A percentile compares a stretch with the other conserved stretches of the same genome.
These are phyloP conservation scores for Vigna reflexopilosa DNA, from an alignment of 306 rosid genomes.

Conservation along the genomic window DNA sequence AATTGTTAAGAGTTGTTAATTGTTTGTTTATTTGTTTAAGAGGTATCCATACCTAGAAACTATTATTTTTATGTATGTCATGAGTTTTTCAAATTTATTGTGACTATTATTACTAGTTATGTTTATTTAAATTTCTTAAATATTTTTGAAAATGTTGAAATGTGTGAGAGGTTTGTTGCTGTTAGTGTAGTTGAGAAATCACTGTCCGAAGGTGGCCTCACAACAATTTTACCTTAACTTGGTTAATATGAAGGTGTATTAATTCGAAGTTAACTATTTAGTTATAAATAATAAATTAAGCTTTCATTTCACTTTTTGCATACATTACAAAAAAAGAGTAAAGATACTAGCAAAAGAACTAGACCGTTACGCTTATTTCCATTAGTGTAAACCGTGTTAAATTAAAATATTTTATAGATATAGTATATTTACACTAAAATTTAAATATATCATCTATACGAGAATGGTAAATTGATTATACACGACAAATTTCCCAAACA, in stretches of 20 bases:
- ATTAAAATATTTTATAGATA: background rate
- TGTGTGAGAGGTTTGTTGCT: background rate
- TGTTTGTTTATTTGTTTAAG: no score
- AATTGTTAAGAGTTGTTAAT: no score
- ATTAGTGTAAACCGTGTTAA: background rate
- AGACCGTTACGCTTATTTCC: background rate
- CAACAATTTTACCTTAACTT: background rate
- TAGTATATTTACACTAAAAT: background rate
- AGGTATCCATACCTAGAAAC: no score
- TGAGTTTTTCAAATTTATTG: background rate
- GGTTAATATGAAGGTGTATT: background rate
- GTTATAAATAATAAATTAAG: background rate
- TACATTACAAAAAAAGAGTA: background rate
- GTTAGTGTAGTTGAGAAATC: background rate
- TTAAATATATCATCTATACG: no score
- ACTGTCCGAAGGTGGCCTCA: background rate
- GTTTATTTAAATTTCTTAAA: no score
- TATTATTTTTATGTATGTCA: no score
- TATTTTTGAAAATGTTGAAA: no score
- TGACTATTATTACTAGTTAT: background rate
- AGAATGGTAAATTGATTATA: background rate
- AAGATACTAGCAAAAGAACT: background rate
- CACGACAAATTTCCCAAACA: background rate
- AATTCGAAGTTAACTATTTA: background rate
- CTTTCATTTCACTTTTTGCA: background rate